Evolutionary conservation across 257 asterid species (phyloP).

Genomic region (Rehmannia glutinosa): DNA sequence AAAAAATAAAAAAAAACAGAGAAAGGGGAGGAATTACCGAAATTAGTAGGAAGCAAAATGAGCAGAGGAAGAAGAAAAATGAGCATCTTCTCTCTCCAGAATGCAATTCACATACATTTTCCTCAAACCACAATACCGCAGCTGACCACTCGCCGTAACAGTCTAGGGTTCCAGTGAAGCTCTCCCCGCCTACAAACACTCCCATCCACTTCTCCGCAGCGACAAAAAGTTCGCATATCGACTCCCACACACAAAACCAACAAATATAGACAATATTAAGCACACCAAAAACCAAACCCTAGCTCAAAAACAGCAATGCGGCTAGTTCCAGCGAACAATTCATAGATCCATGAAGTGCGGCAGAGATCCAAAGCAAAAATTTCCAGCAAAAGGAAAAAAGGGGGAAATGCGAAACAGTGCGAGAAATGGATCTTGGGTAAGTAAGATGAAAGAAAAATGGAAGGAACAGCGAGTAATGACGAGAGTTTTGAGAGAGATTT

Average conservation of each 20-base stretch:
- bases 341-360: slow-evolving; percentile 44
- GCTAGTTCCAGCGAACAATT: slow-evolving; percentile 21
- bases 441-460: neutral
- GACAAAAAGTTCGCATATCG: slow-evolving; percentile 36
- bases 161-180: slow-evolving; percentile 38
- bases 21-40: slow-evolving; percentile 34
- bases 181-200: slow-evolving; percentile 20
- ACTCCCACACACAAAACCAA: neutral
- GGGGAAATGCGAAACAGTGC: slow-evolving; percentile 2
- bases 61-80: slow-evolving; percentile 54
- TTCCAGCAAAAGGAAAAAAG: neutral
- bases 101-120: slow-evolving; percentile 44
- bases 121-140: slow-evolving; percentile 31
- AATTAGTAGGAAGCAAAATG: slow-evolving; percentile 45
- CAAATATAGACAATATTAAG: no score
- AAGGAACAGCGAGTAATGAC: slow-evolving; percentile 18
- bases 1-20: neutral
- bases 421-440: slow-evolving; percentile 26
- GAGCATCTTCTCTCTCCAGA: slow-evolving; percentile 64
- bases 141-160: slow-evolving; percentile 27
- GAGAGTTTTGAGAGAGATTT: slow-evolving; percentile 19
- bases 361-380: slow-evolving; percentile 17
- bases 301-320: slow-evolving; percentile 45
- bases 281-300: slow-evolving; percentile 29
- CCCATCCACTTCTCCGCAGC: slow-evolving; percentile 36